Evolutionary conservation across 371 early-diverging fungal genomes (phyloP).

Genomic region (Smittium culicis): DNA sequence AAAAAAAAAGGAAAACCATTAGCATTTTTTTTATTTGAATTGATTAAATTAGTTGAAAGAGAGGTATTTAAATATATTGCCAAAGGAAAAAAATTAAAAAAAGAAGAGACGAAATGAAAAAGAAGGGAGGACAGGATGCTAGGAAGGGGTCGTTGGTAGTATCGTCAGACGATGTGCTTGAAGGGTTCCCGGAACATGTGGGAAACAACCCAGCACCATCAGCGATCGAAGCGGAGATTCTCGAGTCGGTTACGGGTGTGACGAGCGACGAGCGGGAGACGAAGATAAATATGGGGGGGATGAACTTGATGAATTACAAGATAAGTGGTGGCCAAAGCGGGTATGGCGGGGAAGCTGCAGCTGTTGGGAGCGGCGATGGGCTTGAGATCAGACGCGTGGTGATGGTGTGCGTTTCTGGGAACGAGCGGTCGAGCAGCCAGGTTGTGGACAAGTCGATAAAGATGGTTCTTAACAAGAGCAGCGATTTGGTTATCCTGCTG

Average conservation of each 20-base stretch:
- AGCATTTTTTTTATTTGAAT: too few relatives aligned
- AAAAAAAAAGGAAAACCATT: too few relatives aligned
- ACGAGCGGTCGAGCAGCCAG: neutral
- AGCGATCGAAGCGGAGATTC: too few relatives aligned
- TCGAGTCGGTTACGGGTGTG: too few relatives aligned
- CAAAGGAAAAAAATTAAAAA: too few relatives aligned
- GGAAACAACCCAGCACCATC: too few relatives aligned
- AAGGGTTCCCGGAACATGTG: neutral
- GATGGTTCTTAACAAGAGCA: neutral
- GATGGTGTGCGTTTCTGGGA: neutral
- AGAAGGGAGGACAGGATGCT: too few relatives aligned
- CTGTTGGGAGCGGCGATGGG: too few relatives aligned
- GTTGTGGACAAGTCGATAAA: neutral
- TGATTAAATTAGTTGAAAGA: too few relatives aligned
- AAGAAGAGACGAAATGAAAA: too few relatives aligned
- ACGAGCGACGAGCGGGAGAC: neutral
- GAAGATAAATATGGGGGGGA: neutral
- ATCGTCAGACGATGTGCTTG: neutral
- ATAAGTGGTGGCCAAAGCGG: neutral
- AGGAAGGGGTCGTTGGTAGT: neutral
- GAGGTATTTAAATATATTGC: too few relatives aligned
- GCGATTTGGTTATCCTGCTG: neutral
- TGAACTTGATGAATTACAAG: too few relatives aligned
- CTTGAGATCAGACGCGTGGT: neutral
- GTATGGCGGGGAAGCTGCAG: neutral